These are phyloP conservation scores for Rhodotorula graminis DNA, from an alignment of 768 basidiomycete species.

Conservation along the genomic window DNA sequence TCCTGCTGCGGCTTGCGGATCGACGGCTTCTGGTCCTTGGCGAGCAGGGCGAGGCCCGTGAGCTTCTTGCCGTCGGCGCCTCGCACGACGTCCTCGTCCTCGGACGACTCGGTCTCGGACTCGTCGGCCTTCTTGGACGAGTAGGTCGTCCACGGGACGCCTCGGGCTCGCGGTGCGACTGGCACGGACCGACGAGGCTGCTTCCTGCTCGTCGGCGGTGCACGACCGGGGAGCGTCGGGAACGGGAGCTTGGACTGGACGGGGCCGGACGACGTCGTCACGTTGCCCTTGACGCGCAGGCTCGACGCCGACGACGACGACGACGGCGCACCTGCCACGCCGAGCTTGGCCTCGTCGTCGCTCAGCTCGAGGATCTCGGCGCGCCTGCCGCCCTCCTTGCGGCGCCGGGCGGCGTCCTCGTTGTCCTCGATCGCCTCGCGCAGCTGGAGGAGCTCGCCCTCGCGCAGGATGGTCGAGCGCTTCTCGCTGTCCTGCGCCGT, in stretches of 20 bases:
- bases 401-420: slow-evolving; percentile 15
- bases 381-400: not conserved
- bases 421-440: slow-evolving; percentile 35
- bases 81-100: slow-evolving; percentile 22
- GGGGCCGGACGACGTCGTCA: slow-evolving; percentile 10
- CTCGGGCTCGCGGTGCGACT: slow-evolving; percentile 12
- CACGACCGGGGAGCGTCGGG: not conserved
- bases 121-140: slow-evolving; percentile 23
- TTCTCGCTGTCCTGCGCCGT: not conserved
- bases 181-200: not conserved
- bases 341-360: slow-evolving; percentile 18
- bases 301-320: not conserved
- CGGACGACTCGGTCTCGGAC: slow-evolving; percentile 22
- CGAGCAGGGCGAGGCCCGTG: slow-evolving; percentile 38
- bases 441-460: slow-evolving; percentile 37
- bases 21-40: slow-evolving; percentile 46
- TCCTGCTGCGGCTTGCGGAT: slow-evolving; percentile 43
- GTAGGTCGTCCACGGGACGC: slow-evolving; percentile 40
- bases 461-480: slow-evolving; percentile 31
- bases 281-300: slow-evolving; percentile 13
- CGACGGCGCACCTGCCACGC: not conserved
- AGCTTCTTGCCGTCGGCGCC: slow-evolving; percentile 45
- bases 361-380: slow-evolving; percentile 15
- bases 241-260: slow-evolving; percentile 12
- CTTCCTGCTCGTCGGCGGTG: not conserved